phyloP scores from a whole-genome alignment of 805 yeast genomes.

The Lipomyces sp. region DNA sequence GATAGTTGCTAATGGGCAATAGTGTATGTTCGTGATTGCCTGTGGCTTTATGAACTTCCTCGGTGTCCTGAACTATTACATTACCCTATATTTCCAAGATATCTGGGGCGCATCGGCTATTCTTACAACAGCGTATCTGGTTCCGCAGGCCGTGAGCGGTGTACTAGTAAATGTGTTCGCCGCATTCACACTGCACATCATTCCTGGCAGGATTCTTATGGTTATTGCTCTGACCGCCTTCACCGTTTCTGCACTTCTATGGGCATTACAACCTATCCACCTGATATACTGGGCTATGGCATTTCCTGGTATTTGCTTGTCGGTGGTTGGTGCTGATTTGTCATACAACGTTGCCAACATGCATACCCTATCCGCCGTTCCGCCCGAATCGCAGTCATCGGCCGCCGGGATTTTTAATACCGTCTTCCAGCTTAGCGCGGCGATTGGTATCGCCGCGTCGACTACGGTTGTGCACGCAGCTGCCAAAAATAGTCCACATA shows the following conservation, averaged over 20 bases:
- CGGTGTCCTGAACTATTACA: slow-evolving; percentile 50
- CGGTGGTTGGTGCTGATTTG: slow-evolving; percentile 56
- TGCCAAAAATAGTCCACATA: slow-evolving; percentile 18
- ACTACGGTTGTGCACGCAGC: slow-evolving; percentile 49
- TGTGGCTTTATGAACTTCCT: slow-evolving; percentile 52
- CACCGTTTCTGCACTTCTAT: slow-evolving; percentile 48
- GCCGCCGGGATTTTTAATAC: slow-evolving; percentile 59
- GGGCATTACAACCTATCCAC: slow-evolving; percentile 50
- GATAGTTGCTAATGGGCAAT: neutral
- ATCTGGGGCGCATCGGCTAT: slow-evolving; percentile 49
- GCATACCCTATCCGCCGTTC: slow-evolving; percentile 51
- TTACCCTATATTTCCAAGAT: slow-evolving; percentile 52
- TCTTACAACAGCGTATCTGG: slow-evolving; percentile 52
- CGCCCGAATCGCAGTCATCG: slow-evolving; percentile 49
- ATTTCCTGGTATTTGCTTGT: slow-evolving; percentile 51
- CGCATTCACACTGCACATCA: slow-evolving; percentile 53
- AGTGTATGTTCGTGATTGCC: slow-evolving; percentile 46
- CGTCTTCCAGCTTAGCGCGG: slow-evolving; percentile 49
- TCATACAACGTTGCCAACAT: slow-evolving; percentile 55
- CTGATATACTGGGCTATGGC: slow-evolving; percentile 54
- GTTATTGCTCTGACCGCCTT: slow-evolving; percentile 48
- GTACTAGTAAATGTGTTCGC: slow-evolving; percentile 52
- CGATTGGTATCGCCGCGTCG: slow-evolving; percentile 53
- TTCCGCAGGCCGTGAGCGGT: slow-evolving; percentile 54
- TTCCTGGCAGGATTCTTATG: slow-evolving; percentile 52